Base-by-base conservation (phyloP, 306 rosid genomes). In the Quercus agrifolia region DNA sequence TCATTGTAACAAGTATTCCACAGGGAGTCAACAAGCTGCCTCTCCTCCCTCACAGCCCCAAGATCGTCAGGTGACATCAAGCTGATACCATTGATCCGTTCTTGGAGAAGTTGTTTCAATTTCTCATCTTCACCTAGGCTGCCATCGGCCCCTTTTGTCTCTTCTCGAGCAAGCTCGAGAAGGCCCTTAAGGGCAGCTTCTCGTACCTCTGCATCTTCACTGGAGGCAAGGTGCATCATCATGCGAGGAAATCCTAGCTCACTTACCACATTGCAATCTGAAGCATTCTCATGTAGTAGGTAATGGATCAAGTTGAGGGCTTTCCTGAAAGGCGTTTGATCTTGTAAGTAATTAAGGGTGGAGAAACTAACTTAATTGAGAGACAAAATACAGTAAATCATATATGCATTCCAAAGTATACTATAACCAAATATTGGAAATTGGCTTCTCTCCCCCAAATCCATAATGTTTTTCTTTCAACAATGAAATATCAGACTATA, bases 141-240 rank as follows among this genome's bases (percentile, higher is more conserved):
- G 20, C 83, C 76, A 73, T 74, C 14, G 10, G 58, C 73, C 23
- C 75, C 83, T 11, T 70, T 85, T 55, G 81, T 76, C 11, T 83
- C 78, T 56, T 88, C 77, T 4, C 70, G 86, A 49, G 90, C 87
- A 5, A 96, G 86, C 82, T 84, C 94, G 1, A 90, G 89, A 52
- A 96, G 98, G 78, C 88, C 84, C 46, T 84, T 85, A 23, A 96
- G 98, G 46, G 99, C 88, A 74, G 94, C 97, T 86, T 96, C 99
- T 54, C 96, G 91, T 21, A 96, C 97, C 73, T 90, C 89, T 6
- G 79, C 76, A 69, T 93, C 97, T 66, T 89, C 91, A 7, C 94
- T 96, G 3, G 89, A 83, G 73, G 91, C 96, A 15, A 93, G 98
- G 73, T 87, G 93, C 84, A 93, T 76, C 90, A 93, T 70, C 28